Base-by-base conservation (phyloP, 2,329 filamentous ascomycete genomes). In the Claviceps digitariae region DNA sequence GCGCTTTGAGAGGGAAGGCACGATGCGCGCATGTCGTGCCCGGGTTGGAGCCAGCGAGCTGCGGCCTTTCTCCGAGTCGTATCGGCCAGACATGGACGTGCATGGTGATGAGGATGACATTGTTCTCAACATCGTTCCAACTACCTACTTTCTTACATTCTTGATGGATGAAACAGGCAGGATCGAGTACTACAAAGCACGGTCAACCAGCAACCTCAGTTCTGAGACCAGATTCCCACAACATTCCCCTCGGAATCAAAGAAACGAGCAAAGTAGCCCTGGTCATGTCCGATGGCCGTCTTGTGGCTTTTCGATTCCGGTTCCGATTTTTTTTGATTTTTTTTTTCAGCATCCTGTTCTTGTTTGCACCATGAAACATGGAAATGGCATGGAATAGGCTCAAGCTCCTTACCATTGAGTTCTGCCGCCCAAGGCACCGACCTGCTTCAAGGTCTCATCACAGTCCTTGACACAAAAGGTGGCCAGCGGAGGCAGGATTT, bases 201-300 rank as follows among this genome's bases (percentile, higher is more conserved):
- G 20, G n/a, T 43, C 20, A 23, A 43, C 4, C 20, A 13, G 23
- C 31, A 13, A 17, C 10, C 21, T 61, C 58, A 65, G 25, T 63
- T 58, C 55, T 62, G 59, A 50, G 65, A 64, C 66, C 64, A 69
- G 34, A 67, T 56, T 27, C 67, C 64, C 44, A 67, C 60, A 60
- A 67, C 57, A 55, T 71, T 70, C n/a, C 66, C 67, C 58, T 72
- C 69, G 10, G 62, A 62, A 55, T 71, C 67, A 48, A 70, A 57
- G 43, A 70, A 63, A 2, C 67, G 63, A 38, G 66, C 67, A 55
- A 66, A 67, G 54, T 58, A 62, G 1, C 67, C 69, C 65, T 66
- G 67, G 13, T 57, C 59, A 13, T 59, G 61, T 23, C 62, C 64
- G 53, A 69, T 38, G 67, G 59, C 60, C 4, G 66, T 69, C 61